Conservation (phyloP, 2,329 filamentous ascomycete species). For the Ophidiomyces ophidiicola region DNA sequence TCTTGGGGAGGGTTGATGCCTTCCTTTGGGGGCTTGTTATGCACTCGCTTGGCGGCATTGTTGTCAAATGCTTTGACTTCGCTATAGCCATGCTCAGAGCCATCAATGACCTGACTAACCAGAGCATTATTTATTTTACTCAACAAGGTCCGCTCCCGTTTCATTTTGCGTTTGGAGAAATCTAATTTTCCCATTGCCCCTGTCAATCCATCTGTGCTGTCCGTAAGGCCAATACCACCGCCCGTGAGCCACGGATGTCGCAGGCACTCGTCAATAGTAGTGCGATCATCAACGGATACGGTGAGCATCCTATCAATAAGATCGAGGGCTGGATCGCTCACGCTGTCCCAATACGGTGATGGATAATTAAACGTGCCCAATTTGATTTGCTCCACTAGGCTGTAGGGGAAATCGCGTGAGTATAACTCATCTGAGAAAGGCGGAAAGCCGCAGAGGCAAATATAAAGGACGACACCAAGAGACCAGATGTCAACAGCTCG, state of each 20-base stretch:
- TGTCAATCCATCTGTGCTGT: conserved; percentile 86
- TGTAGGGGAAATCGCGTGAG: conserved; percentile 69
- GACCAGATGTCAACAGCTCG: conserved; percentile 96
- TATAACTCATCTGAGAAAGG: conserved; percentile 93
- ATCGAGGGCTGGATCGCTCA: conserved; percentile 77
- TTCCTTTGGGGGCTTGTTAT: conserved; percentile 30
- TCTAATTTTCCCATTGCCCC: conserved; percentile 73
- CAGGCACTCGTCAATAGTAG: conserved; percentile 81
- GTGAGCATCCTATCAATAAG: conserved; percentile 92
- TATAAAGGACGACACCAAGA: conserved; percentile 93
- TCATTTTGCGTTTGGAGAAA: conserved; percentile 67
- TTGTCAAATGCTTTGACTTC: conserved; percentile 64
- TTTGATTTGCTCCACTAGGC: conserved; percentile 78
- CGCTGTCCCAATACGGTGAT: conserved; percentile 86
- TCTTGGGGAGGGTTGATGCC: conserved; percentile 39
- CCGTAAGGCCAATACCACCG: conserved; percentile 48
- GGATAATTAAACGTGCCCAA: conserved; percentile 85
- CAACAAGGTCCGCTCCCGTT: conserved; percentile 74
- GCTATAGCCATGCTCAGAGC: conserved; percentile 25
- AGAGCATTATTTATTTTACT: conserved; percentile 67
- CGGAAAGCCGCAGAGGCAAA: conserved; percentile 90
- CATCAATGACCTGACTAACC: conserved; percentile 45
- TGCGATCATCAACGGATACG: conserved; percentile 70
- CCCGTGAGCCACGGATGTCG: conserved; percentile 79
- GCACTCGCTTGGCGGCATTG: conserved; percentile 44